phyloP scores from a whole-genome alignment of 2,329 filamentous ascomycete species.

The Diaporthe sp. region DNA sequence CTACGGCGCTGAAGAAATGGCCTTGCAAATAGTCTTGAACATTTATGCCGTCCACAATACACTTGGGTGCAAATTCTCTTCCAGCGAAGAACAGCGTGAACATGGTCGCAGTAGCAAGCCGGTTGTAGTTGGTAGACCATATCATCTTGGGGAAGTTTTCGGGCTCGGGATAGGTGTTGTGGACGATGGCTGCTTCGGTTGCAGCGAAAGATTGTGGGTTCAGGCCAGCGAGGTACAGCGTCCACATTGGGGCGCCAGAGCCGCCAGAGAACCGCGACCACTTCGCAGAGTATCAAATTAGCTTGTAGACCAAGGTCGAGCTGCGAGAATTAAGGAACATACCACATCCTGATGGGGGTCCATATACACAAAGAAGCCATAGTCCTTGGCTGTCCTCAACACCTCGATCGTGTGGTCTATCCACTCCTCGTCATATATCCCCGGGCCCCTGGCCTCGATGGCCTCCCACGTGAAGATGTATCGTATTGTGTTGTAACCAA shows the following conservation, averaged over 20 bases:
- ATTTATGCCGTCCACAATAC: constrained; percentile 92
- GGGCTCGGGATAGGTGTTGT: constrained; percentile 91
- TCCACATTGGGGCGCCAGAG: constrained; percentile 98
- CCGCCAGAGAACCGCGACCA: constrained; percentile 97
- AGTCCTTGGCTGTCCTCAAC: constrained; percentile 85
- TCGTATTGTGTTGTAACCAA: constrained; percentile 95
- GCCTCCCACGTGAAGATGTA: constrained; percentile 99
- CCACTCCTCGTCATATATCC: constrained; percentile 93
- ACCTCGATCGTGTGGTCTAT: constrained; percentile 91
- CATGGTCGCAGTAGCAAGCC: constrained; percentile 88
- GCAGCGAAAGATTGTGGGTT: constrained; percentile 87
- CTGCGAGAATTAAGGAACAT: constrained; percentile 53
- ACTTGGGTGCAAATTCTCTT: constrained; percentile 92
- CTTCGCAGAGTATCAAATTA: constrained; percentile 53
- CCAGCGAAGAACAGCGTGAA: constrained; percentile 96
- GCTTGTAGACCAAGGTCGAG: constrained; percentile 38
- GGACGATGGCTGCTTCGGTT: constrained; percentile 93
- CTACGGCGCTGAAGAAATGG: constrained; percentile 85
- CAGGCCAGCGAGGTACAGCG: constrained; percentile 91
- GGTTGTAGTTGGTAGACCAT: constrained; percentile 97
- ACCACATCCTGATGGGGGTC: constrained; percentile 98
- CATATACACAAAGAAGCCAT: constrained; percentile 98
- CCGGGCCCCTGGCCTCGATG: constrained; percentile 92
- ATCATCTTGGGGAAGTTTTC: constrained; percentile 97
- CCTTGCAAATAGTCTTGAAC: constrained; percentile 95